Conservation (phyloP, 2,329 filamentous ascomycete genomes). For the Daldinia sp. region DNA sequence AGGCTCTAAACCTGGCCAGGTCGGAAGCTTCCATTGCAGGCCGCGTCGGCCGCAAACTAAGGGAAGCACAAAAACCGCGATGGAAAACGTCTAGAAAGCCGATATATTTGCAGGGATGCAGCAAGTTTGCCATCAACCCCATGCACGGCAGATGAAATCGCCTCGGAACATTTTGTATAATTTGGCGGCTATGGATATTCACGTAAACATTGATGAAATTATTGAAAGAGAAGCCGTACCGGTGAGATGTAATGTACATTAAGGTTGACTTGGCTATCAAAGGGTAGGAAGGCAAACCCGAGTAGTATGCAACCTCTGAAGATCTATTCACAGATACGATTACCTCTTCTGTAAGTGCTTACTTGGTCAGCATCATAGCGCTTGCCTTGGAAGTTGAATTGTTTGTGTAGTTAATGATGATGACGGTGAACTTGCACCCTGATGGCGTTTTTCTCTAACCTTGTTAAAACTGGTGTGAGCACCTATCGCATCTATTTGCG, state of each 20-base stretch:
- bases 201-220: not conserved
- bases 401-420: too few species aligned
- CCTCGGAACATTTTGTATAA: conserved; percentile 12
- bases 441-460: too few species aligned
- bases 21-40: conserved; percentile 18
- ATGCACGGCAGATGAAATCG: conserved; percentile 30
- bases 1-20: conserved; percentile 9
- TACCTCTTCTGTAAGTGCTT: too few species aligned
- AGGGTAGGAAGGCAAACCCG: too few species aligned
- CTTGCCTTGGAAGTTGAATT: too few species aligned
- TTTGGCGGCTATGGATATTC: conserved; percentile 7
- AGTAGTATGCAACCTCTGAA: too few species aligned
- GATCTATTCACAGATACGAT: too few species aligned
- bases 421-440: too few species aligned
- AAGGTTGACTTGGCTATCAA: not conserved
- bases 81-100: conserved; percentile 26
- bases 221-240: not conserved
- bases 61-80: conserved; percentile 13
- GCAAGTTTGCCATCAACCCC: conserved; percentile 10
- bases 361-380: too few species aligned
- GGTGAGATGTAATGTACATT: not conserved
- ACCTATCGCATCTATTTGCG: too few species aligned
- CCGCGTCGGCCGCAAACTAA: conserved; percentile 3
- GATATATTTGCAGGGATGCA: conserved; percentile 23
- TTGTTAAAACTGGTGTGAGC: too few species aligned